Conservation (phyloP, 2,329 filamentous ascomycete species). For the Verticillium nubilum region DNA sequence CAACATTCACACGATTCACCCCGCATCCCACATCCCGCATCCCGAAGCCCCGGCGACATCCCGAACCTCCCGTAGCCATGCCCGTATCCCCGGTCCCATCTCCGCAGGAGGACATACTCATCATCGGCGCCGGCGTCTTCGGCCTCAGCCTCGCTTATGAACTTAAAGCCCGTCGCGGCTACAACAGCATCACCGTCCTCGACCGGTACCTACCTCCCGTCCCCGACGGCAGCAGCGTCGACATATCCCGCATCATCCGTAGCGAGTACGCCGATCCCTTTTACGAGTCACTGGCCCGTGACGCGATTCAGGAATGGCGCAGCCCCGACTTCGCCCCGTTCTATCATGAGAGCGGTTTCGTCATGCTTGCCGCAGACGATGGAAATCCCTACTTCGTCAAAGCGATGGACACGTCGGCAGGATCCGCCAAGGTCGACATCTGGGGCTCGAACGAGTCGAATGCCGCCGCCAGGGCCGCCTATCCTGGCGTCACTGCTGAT, state of each 20-base stretch:
- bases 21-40: too few relatives aligned
- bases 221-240: conserved; percentile 31
- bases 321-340: conserved; percentile 18
- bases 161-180: conserved; percentile 16
- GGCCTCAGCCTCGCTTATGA: conserved; percentile 22
- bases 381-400: conserved; percentile 13
- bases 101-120: conserved; percentile 16
- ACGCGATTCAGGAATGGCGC: conserved; percentile 20
- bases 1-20: too few relatives aligned
- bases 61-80: neutral
- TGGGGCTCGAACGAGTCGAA: conserved; percentile 1
- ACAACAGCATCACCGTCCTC: conserved; percentile 28
- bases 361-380: conserved; percentile 18
- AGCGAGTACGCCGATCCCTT: conserved; percentile 59
- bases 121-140: conserved; percentile 24
- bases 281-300: conserved; percentile 47
- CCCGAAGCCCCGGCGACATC: neutral
- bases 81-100: neutral
- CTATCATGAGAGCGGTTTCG: conserved; percentile 24
- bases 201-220: conserved; percentile 28
- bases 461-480: conserved; percentile 5
- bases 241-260: conserved; percentile 33
- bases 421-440: conserved; percentile 3
- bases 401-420: conserved; percentile 7
- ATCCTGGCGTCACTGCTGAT: conserved; percentile 5